A percentile compares a stretch with the other conserved stretches of the same genome.
These are phyloP conservation scores for Diversispora epigaea DNA, from an alignment of 192 early-diverging fungal species.

Conservation along the genomic window DNA sequence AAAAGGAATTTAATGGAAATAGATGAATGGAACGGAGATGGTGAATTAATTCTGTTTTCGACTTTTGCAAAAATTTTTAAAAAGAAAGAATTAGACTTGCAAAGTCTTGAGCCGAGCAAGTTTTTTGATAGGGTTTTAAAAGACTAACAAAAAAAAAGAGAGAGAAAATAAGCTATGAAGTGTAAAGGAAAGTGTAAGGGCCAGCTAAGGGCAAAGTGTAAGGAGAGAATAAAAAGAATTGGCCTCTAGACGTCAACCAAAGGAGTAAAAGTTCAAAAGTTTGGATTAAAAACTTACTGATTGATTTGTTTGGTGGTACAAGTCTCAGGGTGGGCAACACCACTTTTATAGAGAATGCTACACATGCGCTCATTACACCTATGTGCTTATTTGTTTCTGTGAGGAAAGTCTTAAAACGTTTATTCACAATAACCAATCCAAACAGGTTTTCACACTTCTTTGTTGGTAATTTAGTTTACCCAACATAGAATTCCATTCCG, in stretches of 20 bases:
- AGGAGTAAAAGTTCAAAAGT: background rate
- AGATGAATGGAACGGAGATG: background rate
- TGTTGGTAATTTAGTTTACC: slow-evolving; percentile 14
- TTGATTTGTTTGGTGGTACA: slow-evolving; percentile 2
- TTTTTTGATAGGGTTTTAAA: background rate
- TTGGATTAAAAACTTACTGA: background rate
- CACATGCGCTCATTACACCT: background rate
- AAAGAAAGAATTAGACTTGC: background rate
- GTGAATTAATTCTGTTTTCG: background rate
- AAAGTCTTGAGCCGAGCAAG: background rate
- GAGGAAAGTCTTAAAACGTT: background rate
- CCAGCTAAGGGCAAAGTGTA: slow-evolving; percentile 10
- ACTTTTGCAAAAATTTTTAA: background rate
- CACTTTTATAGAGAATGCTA: background rate
- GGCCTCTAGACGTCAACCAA: slow-evolving; percentile 17
- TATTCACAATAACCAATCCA: slow-evolving; percentile 1
- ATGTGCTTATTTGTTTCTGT: background rate
- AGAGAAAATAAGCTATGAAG: background rate
- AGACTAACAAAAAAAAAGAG: slow-evolving; percentile 4
- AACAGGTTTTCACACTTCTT: background rate
- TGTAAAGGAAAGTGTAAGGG: slow-evolving; percentile 18
- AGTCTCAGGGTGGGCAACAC: slow-evolving; percentile 6
- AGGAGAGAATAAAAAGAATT: background rate
- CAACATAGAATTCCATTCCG: slow-evolving; percentile 15
- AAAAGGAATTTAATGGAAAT: too few relatives aligned